These are phyloP conservation scores for Apiospora marii DNA, from an alignment of 2,329 filamentous ascomycete species.

Conservation along the genomic window DNA sequence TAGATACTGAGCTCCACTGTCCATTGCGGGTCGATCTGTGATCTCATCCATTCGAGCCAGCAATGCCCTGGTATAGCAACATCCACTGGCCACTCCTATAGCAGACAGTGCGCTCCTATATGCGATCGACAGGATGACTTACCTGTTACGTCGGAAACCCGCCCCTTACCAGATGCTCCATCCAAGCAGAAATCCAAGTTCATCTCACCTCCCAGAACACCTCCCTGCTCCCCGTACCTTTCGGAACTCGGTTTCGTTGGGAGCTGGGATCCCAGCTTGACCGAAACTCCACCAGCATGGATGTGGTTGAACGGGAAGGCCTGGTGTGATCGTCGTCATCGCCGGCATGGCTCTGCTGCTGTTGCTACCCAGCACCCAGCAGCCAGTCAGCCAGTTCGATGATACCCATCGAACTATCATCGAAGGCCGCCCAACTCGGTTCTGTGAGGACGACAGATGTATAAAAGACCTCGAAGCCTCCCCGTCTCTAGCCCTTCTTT, in stretches of 20 bases:
- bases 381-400: neutral
- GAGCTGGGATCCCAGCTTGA: slow-evolving; percentile 11
- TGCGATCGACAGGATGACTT: slow-evolving; percentile 5
- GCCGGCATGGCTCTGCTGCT: neutral
- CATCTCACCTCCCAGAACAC: slow-evolving; percentile 11
- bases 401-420: slow-evolving; percentile 1
- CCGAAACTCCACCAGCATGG: neutral
- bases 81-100: neutral
- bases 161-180: slow-evolving; percentile 4
- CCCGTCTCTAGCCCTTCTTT: neutral
- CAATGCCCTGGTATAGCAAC: slow-evolving; percentile 1
- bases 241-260: slow-evolving; percentile 16
- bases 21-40: slow-evolving; percentile 12
- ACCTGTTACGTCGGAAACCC: neutral
- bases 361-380: neutral
- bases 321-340: slow-evolving; percentile 16
- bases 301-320: slow-evolving; percentile 15
- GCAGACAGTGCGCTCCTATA: slow-evolving; percentile 5
- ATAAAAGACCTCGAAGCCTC: slow-evolving; percentile 14
- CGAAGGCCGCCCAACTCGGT: neutral
- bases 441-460: neutral
- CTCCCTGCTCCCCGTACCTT: neutral
- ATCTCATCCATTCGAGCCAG: slow-evolving; percentile 20
- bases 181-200: slow-evolving; percentile 2
- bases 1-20: neutral